Base-by-base conservation (phyloP, 441 rosid genomes). In the Eruca vesicaria region DNA sequence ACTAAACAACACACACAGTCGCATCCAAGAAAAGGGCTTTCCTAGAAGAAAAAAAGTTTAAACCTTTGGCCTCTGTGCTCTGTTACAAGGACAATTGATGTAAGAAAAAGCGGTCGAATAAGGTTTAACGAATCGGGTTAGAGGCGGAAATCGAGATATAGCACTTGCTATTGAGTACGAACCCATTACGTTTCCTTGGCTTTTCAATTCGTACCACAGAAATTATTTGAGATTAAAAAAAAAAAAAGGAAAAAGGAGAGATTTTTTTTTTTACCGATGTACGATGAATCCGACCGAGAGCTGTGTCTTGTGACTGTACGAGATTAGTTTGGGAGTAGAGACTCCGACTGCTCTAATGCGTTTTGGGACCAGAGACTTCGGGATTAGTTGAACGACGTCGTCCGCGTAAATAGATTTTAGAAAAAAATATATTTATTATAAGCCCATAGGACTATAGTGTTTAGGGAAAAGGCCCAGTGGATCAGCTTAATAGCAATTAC, bases 131-230 rank as follows among this genome's bases (percentile, higher is more conserved):
- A 74, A 53, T 4, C 78, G 83, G 61, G 59, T 78, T 48, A 69
- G 14, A 50, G 81, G 71, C 28, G 86, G 67, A 7, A 82, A 35
- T 26, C 89, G 84, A 74, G 84, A 70, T 35, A 87, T 75, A 60
- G 85, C 63, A 64, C 68, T 19, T 23, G 79, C 45, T 67, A 73
- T 11, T 14, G 88, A 74, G 62, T 66, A 60, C 0, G 87, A 71
- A 11, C 82, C 80, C 87, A 80, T 86, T 53, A 59, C 41, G 23
- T n/a, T 36, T 68, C 64, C n/a, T 66, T 31, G 36, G 69, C 7
- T 68, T 75, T 4, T 38, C 58, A 57, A 36, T 63, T 12, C 43
- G 63, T 52, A 45, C 19, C 9, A 72, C 63, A 58, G n/a, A 43
- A 4, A 58, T 11, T 4, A 45, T 64, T 7, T 57, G 72, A 15